Evolutionary conservation across 106 monocot genomes (phyloP), one percentile per base, ranked within the genome.

Genomic region (Phalaenopsis equestris): DNA sequence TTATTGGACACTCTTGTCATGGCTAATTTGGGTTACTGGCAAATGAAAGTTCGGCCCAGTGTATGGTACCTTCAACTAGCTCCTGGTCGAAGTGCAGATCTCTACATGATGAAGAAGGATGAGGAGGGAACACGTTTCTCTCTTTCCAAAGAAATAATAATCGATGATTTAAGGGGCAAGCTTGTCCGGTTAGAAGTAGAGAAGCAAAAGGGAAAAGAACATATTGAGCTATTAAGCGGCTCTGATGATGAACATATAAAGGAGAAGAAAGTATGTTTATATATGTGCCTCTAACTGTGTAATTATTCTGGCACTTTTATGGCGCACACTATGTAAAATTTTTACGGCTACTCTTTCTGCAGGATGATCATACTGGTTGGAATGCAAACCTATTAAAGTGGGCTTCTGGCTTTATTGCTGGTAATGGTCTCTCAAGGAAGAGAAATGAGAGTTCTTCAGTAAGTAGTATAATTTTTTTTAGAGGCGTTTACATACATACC

Each of bases 21-120:
- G 98, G 90, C 92, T 43, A 98, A 98, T 78, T 91, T 98, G 64
- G 98, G 98, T 58, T 98, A 98, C 81, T 98, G 94, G 98, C 98
- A 98, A 81, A 98, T 98, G 98, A 98, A 98, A 82, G 92, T 94
- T 78, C 89, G 90, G 30, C 98, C 98, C 82, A 94, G 94, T 41
- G 89, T 92, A 46, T 94, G 92, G 92, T 92, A 91, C 85, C 88
- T 98, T 46, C 92, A 98, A 79, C 82, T 94, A 70, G 98, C 98
- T 72, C 92, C 94, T 85, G 98, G 98, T 23, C 86, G 92, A 78
- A 98, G 94, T 87, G 79, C 98, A 18, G 92, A 98, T 45, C 87
- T 98, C 19, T 98, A 98, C 88, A 75, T 57, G 42, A 70, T 98
- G 68, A 89, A 86, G 65, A 91, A 89, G 79, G 84, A 45, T 61